A percentile compares a stretch with the other conserved stretches of the same genome.
Conservation (phyloP, 371 early-diverging fungal species). For the Mortierella sp. region DNA sequence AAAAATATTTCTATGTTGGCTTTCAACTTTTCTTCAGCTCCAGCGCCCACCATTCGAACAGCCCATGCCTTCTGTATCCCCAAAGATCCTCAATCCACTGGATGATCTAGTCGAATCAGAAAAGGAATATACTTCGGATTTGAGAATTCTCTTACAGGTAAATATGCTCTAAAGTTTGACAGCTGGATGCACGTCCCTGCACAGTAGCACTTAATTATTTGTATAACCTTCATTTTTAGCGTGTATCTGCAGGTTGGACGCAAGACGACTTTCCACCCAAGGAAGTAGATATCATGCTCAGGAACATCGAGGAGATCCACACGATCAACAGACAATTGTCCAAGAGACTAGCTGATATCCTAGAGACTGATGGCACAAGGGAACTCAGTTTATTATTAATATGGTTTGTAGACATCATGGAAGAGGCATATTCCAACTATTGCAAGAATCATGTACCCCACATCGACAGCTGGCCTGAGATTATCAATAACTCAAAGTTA, state of each 20-base stretch:
- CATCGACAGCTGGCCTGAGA: slow-evolving; percentile 54
- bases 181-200: background rate
- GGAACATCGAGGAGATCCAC: slow-evolving; percentile 53
- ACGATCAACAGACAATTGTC: slow-evolving; percentile 45
- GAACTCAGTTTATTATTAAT: slow-evolving; percentile 35
- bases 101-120: slow-evolving; percentile 54
- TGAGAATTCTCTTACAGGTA: slow-evolving; percentile 54
- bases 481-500: slow-evolving; percentile 41
- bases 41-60: slow-evolving; percentile 47
- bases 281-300: slow-evolving; percentile 50
- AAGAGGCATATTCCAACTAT: slow-evolving; percentile 48
- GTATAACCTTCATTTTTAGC: slow-evolving; percentile 14
- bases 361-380: slow-evolving; percentile 21
- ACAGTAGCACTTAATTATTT: background rate
- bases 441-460: slow-evolving; percentile 52
- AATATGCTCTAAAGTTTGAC: background rate
- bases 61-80: slow-evolving; percentile 27
- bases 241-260: slow-evolving; percentile 55
- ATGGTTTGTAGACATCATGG: slow-evolving; percentile 55
- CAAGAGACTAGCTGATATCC: slow-evolving; percentile 39
- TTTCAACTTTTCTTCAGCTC: slow-evolving; percentile 12
- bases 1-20: background rate
- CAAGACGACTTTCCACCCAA: slow-evolving; percentile 51
- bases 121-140: slow-evolving; percentile 49
- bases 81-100: slow-evolving; percentile 36